Evolutionary conservation across 2,329 filamentous ascomycete species (phyloP).

Genomic region (Parascedosporium putredinis): DNA sequence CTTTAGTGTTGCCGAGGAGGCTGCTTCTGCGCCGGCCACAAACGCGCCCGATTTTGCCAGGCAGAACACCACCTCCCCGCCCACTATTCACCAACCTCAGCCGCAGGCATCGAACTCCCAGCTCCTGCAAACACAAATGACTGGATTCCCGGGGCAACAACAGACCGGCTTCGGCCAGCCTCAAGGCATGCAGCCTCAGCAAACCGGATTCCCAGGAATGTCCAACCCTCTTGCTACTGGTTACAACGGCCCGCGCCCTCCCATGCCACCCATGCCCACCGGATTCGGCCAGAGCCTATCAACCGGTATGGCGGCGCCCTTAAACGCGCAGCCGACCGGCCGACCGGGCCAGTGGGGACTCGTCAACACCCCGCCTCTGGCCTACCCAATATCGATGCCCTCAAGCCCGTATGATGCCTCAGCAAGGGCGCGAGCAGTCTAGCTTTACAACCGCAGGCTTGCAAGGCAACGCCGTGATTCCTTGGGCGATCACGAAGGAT

Average conservation of each 20-base stretch:
- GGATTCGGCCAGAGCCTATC: conserved; percentile 44
- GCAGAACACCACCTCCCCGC: conserved; percentile 36
- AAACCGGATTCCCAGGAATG: conserved; percentile 58
- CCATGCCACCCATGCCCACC: conserved; percentile 73
- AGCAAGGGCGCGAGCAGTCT: conserved; percentile 77
- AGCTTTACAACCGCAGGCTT: conserved; percentile 77
- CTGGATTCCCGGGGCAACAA: conserved; percentile 51
- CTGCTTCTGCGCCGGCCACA: conserved; percentile 36
- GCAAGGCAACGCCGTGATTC: conserved; percentile 87
- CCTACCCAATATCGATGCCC: conserved; percentile 83
- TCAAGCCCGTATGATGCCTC: conserved; percentile 94
- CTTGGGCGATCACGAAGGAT: conserved; percentile 97
- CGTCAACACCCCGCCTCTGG: conserved; percentile 87
- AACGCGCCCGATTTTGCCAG: conserved; percentile 64
- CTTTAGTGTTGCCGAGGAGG: conserved; percentile 77
- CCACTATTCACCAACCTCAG: conserved; percentile 57
- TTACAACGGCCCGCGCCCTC: conserved; percentile 76
- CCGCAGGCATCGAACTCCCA: conserved; percentile 64
- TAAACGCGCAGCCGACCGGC: conserved; percentile 93
- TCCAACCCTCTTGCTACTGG: conserved; percentile 64
- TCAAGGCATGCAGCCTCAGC: conserved; percentile 54
- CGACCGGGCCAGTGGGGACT: conserved; percentile 95
- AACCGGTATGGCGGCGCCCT: conserved; percentile 53
- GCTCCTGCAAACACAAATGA: conserved; percentile 56
- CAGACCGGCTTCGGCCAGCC: conserved; percentile 40